phyloP scores from a whole-genome alignment of 2,329 filamentous ascomycete genomes.

The Trichoderma lentiforme region DNA sequence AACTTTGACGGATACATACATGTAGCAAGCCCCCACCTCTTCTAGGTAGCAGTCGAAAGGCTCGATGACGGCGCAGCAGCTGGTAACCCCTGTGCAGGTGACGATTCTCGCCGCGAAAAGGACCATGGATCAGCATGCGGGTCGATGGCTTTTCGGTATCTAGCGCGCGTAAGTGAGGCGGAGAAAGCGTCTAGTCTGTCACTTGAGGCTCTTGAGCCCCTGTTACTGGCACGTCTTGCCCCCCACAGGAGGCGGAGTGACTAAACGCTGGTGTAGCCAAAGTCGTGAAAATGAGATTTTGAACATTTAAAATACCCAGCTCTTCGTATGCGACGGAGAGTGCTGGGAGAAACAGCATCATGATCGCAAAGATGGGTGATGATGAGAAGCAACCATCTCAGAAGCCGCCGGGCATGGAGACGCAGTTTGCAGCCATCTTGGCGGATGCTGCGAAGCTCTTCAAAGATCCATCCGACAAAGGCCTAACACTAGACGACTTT shows the following conservation, averaged over 20 bases:
- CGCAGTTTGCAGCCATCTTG: slow-evolving; percentile 31
- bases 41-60: background rate
- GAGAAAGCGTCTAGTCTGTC: slow-evolving; percentile 1
- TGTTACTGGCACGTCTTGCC: background rate
- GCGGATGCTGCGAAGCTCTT: slow-evolving; percentile 35
- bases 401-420: background rate
- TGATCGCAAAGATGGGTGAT: slow-evolving; percentile 6
- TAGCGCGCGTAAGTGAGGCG: slow-evolving; percentile 6
- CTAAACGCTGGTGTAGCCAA: background rate
- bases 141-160: background rate
- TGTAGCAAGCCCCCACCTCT: background rate
- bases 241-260: background rate
- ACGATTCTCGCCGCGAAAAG: background rate
- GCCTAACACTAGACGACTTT: slow-evolving; percentile 30
- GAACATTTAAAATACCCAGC: background rate
- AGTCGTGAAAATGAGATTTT: background rate
- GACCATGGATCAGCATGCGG: slow-evolving; percentile 2
- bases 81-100: background rate
- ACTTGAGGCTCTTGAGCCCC: slow-evolving; percentile 1
- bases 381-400: background rate
- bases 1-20: background rate
- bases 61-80: background rate
- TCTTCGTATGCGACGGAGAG: background rate
- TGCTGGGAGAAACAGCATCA: background rate
- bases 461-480: slow-evolving; percentile 28